Percentiles rank a stretch among this genome's conserved stretches.
Evolutionary conservation across 345 rosid genomes (phyloP).

Genomic region (Limnanthes douglasii): DNA sequence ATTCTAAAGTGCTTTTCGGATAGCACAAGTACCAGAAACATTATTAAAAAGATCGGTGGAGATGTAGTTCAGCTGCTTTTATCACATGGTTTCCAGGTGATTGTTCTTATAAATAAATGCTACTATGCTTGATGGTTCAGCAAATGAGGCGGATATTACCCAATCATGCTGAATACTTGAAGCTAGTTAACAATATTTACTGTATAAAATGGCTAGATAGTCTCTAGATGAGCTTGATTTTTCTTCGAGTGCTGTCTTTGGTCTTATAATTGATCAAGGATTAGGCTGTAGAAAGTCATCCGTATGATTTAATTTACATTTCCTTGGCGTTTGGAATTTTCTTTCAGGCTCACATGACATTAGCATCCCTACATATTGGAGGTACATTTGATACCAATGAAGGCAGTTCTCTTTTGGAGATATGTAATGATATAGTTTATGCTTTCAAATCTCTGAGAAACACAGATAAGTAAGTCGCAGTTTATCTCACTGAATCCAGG

Average conservation of each 20-base stretch:
- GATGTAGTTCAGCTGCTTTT: conserved; percentile 56
- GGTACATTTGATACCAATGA: conserved; percentile 10
- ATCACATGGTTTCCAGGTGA: conserved; percentile 74
- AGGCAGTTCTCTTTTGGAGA: conserved; percentile 28
- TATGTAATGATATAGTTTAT: conserved; percentile 39
- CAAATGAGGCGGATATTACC: no score
- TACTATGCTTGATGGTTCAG: not conserved
- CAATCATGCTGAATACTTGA: no score
- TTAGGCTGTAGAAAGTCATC: no score
- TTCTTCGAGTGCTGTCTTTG: not conserved
- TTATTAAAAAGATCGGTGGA: conserved; percentile 35
- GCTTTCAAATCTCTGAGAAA: conserved; percentile 36
- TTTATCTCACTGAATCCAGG: no score
- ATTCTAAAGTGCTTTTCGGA: conserved; percentile 40
- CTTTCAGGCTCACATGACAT: conserved; percentile 50
- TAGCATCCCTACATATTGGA: conserved; percentile 10
- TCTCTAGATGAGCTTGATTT: conserved; percentile 6
- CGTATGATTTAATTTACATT: conserved; percentile 1
- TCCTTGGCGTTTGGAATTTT: no score
- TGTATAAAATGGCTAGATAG: no score
- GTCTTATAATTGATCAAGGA: no score
- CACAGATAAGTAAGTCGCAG: conserved; percentile 32
- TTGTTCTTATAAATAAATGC: not conserved
- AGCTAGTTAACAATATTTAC: not conserved
- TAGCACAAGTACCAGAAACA: conserved; percentile 21